Percentiles rank a stretch among this genome's conserved stretches.
phyloP scores from a whole-genome alignment of 768 basidiomycete species.

The Pulveroboletus ravenelii region DNA sequence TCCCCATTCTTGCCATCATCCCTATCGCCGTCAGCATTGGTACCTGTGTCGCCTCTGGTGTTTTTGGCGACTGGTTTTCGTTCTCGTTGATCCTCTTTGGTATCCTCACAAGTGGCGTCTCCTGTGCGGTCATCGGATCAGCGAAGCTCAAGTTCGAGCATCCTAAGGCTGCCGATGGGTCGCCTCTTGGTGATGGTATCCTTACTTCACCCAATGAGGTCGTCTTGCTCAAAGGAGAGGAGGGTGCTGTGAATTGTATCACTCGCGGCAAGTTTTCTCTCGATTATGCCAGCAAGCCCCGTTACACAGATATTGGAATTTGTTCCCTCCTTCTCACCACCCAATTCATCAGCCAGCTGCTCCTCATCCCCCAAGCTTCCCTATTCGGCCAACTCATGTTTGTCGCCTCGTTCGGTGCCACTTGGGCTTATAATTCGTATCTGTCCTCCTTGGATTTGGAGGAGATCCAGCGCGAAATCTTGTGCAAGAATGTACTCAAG shows the following conservation, averaged over 20 bases:
- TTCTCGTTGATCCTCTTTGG: constrained; percentile 35
- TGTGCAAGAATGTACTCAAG: constrained; percentile 23
- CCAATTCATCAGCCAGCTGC: constrained; percentile 33
- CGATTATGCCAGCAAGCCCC: constrained; percentile 23
- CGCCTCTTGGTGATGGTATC: constrained; percentile 31
- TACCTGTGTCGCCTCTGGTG: constrained; percentile 25
- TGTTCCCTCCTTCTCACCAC: constrained; percentile 29
- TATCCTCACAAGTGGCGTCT: constrained; percentile 28
- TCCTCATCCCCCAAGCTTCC: constrained; percentile 31
- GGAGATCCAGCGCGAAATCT: constrained; percentile 22
- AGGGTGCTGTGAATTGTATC: constrained; percentile 13
- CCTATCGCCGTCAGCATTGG: constrained; percentile 30
- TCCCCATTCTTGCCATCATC: constrained; percentile 26
- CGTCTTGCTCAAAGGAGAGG: constrained; percentile 27
- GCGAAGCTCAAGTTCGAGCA: constrained; percentile 26
- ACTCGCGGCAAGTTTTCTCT: constrained; percentile 32
- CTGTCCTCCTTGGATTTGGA: constrained; percentile 36
- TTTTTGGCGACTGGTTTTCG: constrained; percentile 31
- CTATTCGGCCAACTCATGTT: constrained; percentile 36
- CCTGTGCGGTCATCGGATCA: constrained; percentile 33
- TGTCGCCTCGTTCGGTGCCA: constrained; percentile 29
- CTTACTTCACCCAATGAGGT: constrained; percentile 20
- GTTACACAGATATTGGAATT: constrained; percentile 26
- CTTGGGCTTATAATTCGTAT: constrained; percentile 34
- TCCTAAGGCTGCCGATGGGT: constrained; percentile 21